A percentile compares a stretch with the other conserved stretches of the same genome.
Conservation (phyloP, 2,329 filamentous ascomycete genomes). For the Colletotrichum endophyticum region DNA sequence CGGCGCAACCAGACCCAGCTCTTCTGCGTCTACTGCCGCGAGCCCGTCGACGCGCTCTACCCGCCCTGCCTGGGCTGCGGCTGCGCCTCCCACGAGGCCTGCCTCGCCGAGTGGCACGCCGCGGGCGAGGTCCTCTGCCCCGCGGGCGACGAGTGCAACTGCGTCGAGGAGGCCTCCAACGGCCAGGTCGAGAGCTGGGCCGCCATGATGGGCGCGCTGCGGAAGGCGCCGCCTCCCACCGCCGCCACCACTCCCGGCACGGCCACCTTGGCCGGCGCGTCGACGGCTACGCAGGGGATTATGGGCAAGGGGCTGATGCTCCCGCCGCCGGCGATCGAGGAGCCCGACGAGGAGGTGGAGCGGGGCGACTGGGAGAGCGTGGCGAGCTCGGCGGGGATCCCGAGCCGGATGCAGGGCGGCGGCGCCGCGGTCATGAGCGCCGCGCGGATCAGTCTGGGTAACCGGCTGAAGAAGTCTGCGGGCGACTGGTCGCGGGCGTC, state of each 20-base stretch:
- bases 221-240: slow-evolving; percentile 26
- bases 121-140: slow-evolving; percentile 63
- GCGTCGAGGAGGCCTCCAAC: slow-evolving; percentile 58
- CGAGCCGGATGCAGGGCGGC: slow-evolving; percentile 24
- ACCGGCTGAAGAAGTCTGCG: slow-evolving; percentile 53
- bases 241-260: not conserved
- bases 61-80: slow-evolving; percentile 67
- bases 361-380: slow-evolving; percentile 42
- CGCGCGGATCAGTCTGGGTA: slow-evolving; percentile 55
- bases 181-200: slow-evolving; percentile 68
- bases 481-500: slow-evolving; percentile 51
- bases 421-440: slow-evolving; percentile 33
- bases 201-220: slow-evolving; percentile 53
- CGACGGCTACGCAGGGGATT: not conserved
- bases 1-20: slow-evolving; percentile 60
- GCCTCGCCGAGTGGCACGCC: slow-evolving; percentile 63
- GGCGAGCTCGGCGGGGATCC: slow-evolving; percentile 26
- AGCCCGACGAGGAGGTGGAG: slow-evolving; percentile 33
- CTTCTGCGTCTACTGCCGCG: slow-evolving; percentile 66
- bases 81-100: slow-evolving; percentile 64
- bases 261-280: not conserved
- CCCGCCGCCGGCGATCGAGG: slow-evolving; percentile 32
- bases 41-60: slow-evolving; percentile 65
- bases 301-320: slow-evolving; percentile 18
- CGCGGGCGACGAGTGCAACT: slow-evolving; percentile 69